Evolutionary conservation across 495 filamentous ascomycete species (phyloP), one percentile per base, ranked within the genome.

Genomic region (Hypomontagnella submonticulosa): DNA sequence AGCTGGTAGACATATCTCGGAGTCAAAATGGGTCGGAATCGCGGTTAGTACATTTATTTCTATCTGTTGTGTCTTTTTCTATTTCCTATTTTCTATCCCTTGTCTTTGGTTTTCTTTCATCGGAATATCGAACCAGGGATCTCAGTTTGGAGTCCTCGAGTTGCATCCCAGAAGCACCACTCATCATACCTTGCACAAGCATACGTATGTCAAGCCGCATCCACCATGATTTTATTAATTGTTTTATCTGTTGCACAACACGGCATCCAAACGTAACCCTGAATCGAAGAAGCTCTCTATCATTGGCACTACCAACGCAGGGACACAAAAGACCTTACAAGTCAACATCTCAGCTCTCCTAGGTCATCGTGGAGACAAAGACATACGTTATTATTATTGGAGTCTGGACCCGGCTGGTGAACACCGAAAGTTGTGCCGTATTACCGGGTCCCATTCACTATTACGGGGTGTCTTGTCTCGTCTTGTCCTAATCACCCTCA

Each of bases 1-100:
- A 57, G 53, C 15, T 41, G 48, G 12, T 57, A 44, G 54, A 56
- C 27, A 42, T 16, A 4, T 54, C 13, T 37, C 18, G 38, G 33
- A 19, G 46, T 52, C 53, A 75, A 66, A 55, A 77, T 79, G 76
- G 78, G 65, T 56, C 77, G 79, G 61, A 81, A 78, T 80, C 79
- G 81, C 72, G 80, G 81, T 84, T 66, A 75, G 81, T 78, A 53
- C 54, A 67, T 32, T 36, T 23, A 58, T 63, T 43, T 56, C 52
- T 1, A 18, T 42, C 12, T 42, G 18, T 60, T n/a, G n/a, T n/a
- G n/a, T n/a, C n/a, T 16, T 19, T 49, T 9, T 55, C 36, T 18
- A 13, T 53, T 57, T 4, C 19, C 27, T 47, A 10, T 27, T n/a
- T 42, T n/a, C 20, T 20, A 40, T 51, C 4, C 47, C 33, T 41